Evolutionary conservation across 2,329 filamentous ascomycete genomes (phyloP).

Genomic region (Pyrenochaeta sp.): DNA sequence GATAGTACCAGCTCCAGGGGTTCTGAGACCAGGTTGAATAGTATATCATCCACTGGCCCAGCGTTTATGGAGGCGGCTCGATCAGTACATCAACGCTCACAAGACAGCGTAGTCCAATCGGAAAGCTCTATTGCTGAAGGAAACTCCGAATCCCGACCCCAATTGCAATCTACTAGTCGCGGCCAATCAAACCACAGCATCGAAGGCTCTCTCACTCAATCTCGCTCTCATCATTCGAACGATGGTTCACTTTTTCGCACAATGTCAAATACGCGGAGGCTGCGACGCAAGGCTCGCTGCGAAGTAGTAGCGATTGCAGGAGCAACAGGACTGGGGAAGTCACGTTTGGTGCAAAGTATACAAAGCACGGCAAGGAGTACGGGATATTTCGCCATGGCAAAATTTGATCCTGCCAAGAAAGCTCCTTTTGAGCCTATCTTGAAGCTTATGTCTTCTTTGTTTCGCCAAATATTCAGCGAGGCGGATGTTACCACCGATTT

Average conservation of each 20-base stretch:
- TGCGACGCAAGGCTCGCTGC: slow-evolving; percentile 63
- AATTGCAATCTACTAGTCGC: slow-evolving; percentile 24
- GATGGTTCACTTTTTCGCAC: slow-evolving; percentile 33
- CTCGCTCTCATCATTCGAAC: slow-evolving; percentile 40
- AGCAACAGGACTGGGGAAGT: slow-evolving; percentile 67
- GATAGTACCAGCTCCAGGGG: slow-evolving; percentile 64
- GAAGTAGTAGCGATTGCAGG: slow-evolving; percentile 68
- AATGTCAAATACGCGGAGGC: slow-evolving; percentile 48
- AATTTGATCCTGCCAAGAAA: slow-evolving; percentile 66
- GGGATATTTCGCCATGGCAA: slow-evolving; percentile 68
- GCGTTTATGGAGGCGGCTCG: slow-evolving; percentile 38
- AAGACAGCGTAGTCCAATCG: slow-evolving; percentile 38
- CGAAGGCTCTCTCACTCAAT: slow-evolving; percentile 35
- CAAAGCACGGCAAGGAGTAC: slow-evolving; percentile 64
- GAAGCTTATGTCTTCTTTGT: slow-evolving; percentile 66
- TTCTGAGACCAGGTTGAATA: slow-evolving; percentile 56
- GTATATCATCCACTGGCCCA: slow-evolving; percentile 34
- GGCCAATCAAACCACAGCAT: slow-evolving; percentile 43
- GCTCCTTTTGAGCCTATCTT: slow-evolving; percentile 70
- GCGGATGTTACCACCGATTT: slow-evolving; percentile 69
- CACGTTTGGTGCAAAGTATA: slow-evolving; percentile 66
- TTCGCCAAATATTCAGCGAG: slow-evolving; percentile 72
- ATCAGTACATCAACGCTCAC: slow-evolving; percentile 36
- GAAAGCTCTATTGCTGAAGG: slow-evolving; percentile 38
- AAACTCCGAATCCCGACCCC: slow-evolving; percentile 29